Percentiles rank a stretch among this genome's conserved stretches.
phyloP scores from a whole-genome alignment of 2,329 filamentous ascomycete genomes.

The Arthroderma uncinatum region DNA sequence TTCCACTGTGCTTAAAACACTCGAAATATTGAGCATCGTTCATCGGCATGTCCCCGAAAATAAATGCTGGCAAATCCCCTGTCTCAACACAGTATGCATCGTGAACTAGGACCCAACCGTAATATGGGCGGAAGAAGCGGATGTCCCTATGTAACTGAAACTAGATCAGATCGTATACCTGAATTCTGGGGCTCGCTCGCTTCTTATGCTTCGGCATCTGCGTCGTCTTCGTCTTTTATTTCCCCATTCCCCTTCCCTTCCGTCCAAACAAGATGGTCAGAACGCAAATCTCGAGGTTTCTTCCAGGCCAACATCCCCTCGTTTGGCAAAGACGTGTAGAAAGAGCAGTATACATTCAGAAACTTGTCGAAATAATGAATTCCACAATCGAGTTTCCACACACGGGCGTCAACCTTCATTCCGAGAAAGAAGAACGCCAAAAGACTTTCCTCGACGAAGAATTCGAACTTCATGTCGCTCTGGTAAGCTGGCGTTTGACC shows the following conservation, averaged over 20 bases:
- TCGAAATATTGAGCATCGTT: too few species aligned
- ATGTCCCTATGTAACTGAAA: too few species aligned
- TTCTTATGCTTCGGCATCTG: not conserved
- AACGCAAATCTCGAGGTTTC: constrained; percentile 34
- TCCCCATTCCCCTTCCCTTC: constrained; percentile 8
- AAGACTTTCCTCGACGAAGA: constrained; percentile 57
- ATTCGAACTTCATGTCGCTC: constrained; percentile 29
- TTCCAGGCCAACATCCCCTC: constrained; percentile 59
- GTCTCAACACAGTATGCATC: too few species aligned
- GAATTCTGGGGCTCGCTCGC: not conserved
- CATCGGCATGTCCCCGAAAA: too few species aligned
- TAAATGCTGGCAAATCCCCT: too few species aligned
- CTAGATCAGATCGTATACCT: not conserved
- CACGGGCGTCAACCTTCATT: constrained; percentile 48
- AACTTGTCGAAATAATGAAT: constrained; percentile 54
- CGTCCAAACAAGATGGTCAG: constrained; percentile 14
- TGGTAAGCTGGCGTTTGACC: constrained; percentile 20
- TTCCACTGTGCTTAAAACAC: too few species aligned
- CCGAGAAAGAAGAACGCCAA: constrained; percentile 51
- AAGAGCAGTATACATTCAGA: constrained; percentile 46
- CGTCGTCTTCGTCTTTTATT: constrained; percentile 6
- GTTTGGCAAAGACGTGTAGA: constrained; percentile 56
- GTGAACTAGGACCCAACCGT: too few species aligned
- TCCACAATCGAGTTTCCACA: constrained; percentile 50
- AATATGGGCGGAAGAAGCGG: too few species aligned